phyloP scores from a whole-genome alignment of 768 basidiomycete genomes.

The Paxillus involutus region DNA sequence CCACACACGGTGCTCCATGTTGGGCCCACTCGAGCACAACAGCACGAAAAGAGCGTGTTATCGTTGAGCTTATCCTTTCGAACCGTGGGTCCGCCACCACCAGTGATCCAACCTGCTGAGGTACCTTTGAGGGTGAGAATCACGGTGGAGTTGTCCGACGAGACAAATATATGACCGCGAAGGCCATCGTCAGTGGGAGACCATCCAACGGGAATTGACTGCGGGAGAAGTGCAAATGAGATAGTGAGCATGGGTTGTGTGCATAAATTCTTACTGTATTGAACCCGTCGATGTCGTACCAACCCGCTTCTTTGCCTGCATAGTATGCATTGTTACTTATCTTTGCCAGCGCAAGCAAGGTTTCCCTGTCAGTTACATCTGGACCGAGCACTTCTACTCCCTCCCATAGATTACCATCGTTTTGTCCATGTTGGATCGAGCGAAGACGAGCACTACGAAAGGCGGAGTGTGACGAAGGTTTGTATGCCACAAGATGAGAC shows the following conservation, averaged over 20 bases:
- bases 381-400: constrained; percentile 65
- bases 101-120: constrained; percentile 63
- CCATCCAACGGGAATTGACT: constrained; percentile 87
- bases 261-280: constrained; percentile 44
- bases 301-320: constrained; percentile 48
- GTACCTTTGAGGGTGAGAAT: constrained; percentile 94
- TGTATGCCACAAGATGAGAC: constrained; percentile 38
- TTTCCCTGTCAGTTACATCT: constrained; percentile 68
- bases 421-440: constrained; percentile 40
- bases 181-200: constrained; percentile 86
- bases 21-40: constrained; percentile 92
- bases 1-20: constrained; percentile 93
- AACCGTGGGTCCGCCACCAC: constrained; percentile 79
- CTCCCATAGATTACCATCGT: constrained; percentile 55
- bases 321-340: constrained; percentile 88
- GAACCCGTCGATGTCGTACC: constrained; percentile 76
- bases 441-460: constrained; percentile 35
- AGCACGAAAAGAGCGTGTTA: constrained; percentile 94
- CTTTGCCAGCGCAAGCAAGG: constrained; percentile 77
- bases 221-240: background rate
- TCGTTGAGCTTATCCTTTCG: constrained; percentile 93
- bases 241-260: background rate
- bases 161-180: constrained; percentile 90
- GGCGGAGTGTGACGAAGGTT: constrained; percentile 42
- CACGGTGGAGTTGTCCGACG: constrained; percentile 79